Evolutionary conservation across 2,329 filamentous ascomycete genomes (phyloP), one percentile per base, ranked within the genome.

Genomic region (Pseudogymnoascus sp.): DNA sequence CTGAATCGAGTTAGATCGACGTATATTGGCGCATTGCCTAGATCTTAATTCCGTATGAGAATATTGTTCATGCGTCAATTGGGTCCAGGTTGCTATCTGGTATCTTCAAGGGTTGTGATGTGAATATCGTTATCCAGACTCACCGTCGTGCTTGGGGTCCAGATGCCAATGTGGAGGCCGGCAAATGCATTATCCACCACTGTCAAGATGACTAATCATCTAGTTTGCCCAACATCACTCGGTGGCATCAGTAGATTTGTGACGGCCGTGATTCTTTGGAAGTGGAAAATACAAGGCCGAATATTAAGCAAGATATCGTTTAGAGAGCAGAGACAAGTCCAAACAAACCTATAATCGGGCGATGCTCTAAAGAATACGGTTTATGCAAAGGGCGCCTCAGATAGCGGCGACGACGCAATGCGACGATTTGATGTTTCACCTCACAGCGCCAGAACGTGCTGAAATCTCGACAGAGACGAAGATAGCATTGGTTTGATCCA

Each of bases 381-480:
- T 53, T 33, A 12, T 20, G 47, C 28, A n/a, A 33, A 53, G 33
- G 25, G n/a, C 11, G 47, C 47, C 28, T 53, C 47, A 53, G 28
- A 33, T 20, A 53, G 25, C 9, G 15, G 28, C 47, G 6, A 53
- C 43, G n/a, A 53, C 28, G 47, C 47, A 33, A 53, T 53, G 47
- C 47, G 47, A 53, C 47, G 47, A 53, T 53, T 33, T 53, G 47
- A 53, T 53, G 47, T 18, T 53, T 53, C 47, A 53, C 28, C 47
- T 20, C 47, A 18, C 47, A 53, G 15, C 47, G 47, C 28, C 25
- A 53, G 47, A 53, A 53, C 25, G n/a, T 53, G 47, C 47, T 53
- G 15, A 53, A 22, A 53, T 53, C 25, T 53, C n/a, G 28, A 53
- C 2, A 33, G n/a, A 33, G 15, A 8, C 25, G 7, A 50, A 50